Evolutionary conservation across 2,329 filamentous ascomycete genomes (phyloP), one percentile per base, ranked within the genome.

Genomic region (Sclerotiophoma versabilis): DNA sequence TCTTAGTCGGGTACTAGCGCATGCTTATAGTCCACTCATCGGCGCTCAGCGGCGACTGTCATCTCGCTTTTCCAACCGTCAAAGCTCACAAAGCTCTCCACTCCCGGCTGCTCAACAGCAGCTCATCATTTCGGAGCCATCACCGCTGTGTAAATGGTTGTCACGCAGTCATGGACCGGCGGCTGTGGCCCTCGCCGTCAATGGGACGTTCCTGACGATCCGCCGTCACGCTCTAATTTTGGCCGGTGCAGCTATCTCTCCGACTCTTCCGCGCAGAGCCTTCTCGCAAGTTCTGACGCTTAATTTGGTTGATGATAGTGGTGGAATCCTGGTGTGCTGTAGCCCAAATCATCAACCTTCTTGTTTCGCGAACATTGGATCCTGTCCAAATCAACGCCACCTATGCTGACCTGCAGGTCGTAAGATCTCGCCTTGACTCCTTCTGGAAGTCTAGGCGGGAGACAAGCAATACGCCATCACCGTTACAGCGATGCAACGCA

Each of bases 391-490:
- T 26, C 27, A 49, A 48, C 64, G 61, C 59, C 61, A 62, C 59
- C 44, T 46, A 57, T 68, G 57, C 60, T 68, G 57, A 64, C 62
- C 32, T 62, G 63, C 66, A 63, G 57, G n/a, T 57, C 46, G 66
- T 60, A 49, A 58, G 37, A 57, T 58, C 32, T 12, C 25, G 27
- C 36, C 42, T 58, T 54, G n/a, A 58, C 60, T 37, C 15, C 36
- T 58, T 49, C 14, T 23, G 58, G 59, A 56, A 62, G 38, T 55
- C 25, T 54, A 64, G 47, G 52, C 59, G 58, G 44, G 6, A 58
- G 52, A 62, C 48, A 57, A 66, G 52, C 63, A 57, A 55, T 32
- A 25, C 46, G 51, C 53, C 52, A 49, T 43, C 33, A 37, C 51
- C 39, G 26, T 44, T 46, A 30, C 33, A 32, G 42, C 23, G 44